Percentiles rank a stretch among this genome's conserved stretches.
Evolutionary conservation across 179 eudicot species (phyloP).

Genomic region (Beta corolliflora): DNA sequence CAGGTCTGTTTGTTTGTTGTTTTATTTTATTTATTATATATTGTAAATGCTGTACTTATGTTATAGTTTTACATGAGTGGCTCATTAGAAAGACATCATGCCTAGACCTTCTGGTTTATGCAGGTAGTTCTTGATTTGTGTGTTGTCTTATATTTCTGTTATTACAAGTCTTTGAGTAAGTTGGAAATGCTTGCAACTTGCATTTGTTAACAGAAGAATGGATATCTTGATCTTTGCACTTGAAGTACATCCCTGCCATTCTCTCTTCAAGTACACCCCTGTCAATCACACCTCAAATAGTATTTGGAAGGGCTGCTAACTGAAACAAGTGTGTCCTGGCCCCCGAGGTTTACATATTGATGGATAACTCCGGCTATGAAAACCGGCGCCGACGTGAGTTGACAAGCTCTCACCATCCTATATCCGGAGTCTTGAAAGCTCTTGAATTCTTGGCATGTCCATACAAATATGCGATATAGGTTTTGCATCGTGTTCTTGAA

Average conservation of each 20-base stretch:
- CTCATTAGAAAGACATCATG: neutral
- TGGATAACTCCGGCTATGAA: neutral
- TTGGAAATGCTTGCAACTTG: neutral
- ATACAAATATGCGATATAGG: neutral
- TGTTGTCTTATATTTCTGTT: neutral
- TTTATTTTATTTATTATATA: slow-evolving; percentile 1
- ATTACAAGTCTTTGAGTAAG: neutral
- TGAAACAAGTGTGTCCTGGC: neutral
- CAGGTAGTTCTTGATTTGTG: neutral
- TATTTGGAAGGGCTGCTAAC: neutral
- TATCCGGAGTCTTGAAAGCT: neutral
- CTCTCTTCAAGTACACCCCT: neutral
- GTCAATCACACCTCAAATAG: neutral
- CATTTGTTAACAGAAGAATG: neutral
- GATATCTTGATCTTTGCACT: neutral
- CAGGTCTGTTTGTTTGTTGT: slow-evolving; percentile 30
- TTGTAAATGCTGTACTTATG: neutral
- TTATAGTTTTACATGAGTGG: slow-evolving; percentile 1
- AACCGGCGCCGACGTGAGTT: neutral
- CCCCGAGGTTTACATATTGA: neutral
- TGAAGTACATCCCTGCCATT: neutral
- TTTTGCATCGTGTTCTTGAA: neutral
- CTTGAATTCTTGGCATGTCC: neutral
- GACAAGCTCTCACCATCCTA: neutral
- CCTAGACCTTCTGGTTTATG: neutral